Percentiles rank a stretch among this genome's conserved stretches.
Evolutionary conservation across 1,284 basidiomycete species (phyloP).

Genomic region (Amylostereum areolatum): DNA sequence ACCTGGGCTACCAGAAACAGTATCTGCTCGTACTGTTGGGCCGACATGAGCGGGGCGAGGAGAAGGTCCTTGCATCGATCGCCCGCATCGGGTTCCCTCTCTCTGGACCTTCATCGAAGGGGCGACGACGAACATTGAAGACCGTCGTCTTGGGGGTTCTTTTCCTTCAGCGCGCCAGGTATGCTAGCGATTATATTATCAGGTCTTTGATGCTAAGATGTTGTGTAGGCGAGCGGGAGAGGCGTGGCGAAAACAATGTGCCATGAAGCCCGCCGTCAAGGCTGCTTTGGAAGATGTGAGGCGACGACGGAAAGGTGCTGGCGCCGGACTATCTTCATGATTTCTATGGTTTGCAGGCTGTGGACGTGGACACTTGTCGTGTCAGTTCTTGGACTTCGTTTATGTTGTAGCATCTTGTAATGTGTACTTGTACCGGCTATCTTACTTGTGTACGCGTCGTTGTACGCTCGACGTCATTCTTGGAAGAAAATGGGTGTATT

Average conservation of each 20-base stretch:
- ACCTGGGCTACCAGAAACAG: slow-evolving; percentile 82
- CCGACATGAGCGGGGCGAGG: slow-evolving; percentile 71
- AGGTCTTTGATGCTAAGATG: slow-evolving; percentile 9
- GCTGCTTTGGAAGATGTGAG: slow-evolving; percentile 68
- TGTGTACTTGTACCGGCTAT: not conserved
- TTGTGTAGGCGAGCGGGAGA: slow-evolving; percentile 49
- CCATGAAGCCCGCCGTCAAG: slow-evolving; percentile 53
- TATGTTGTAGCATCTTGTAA: not conserved
- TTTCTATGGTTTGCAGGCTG: too few relatives aligned
- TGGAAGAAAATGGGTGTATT: too few relatives aligned
- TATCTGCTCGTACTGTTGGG: slow-evolving; percentile 65
- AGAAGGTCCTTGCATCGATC: slow-evolving; percentile 73
- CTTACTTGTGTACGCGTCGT: too few relatives aligned
- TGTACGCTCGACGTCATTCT: too few relatives aligned
- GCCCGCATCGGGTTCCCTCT: slow-evolving; percentile 69
- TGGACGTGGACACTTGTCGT: too few relatives aligned
- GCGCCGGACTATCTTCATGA: too few relatives aligned
- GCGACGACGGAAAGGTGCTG: slow-evolving; percentile 34
- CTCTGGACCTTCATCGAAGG: slow-evolving; percentile 17
- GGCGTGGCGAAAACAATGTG: slow-evolving; percentile 55
- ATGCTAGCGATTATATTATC: slow-evolving; percentile 21
- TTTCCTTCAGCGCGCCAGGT: slow-evolving; percentile 68
- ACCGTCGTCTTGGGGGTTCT: slow-evolving; percentile 54
- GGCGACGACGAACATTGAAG: slow-evolving; percentile 47
- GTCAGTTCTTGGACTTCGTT: too few relatives aligned